Base-by-base conservation (phyloP, 805 yeast species). In the Nakazawaea peltata region DNA sequence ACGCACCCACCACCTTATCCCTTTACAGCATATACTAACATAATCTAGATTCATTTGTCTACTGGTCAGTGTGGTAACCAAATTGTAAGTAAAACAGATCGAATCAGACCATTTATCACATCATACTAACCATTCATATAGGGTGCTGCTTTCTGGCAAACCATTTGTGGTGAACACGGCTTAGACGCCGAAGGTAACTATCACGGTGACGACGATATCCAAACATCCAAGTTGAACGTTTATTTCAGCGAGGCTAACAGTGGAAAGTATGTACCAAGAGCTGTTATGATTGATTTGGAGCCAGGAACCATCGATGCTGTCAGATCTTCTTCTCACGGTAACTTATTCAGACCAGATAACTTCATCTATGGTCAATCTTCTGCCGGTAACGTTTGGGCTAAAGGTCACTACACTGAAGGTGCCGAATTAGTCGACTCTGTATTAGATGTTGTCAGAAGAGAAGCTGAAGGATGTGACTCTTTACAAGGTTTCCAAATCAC, bases 21-120 rank as follows among this genome's bases (percentile, higher is more conserved):
- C 11, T 17, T 11, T 15, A 28, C 7, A 11, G 6, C 5, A 16
- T 15, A 21, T 15, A 14, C 28, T 22, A 4, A 11, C 30, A 10
- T n/a, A 11, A 13, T 27, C n/a, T 60, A 80, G 92, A 85, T 88
- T 62, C 97, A 88, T 65, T 74, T 88, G 62, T 88, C 97, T 41
- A 81, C 95, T 40, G 97, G 97, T 63, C 97, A 88, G 70, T 87
- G 97, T 77, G 96, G 97, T 77, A 88, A 88, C 75, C 97, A 88
- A 68, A 86, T 88, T 49, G 85, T 74, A 66, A 51, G 80, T 72
- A 18, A 4, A 26, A 10, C 7, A 21, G 10, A 21, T 21, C 23
- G 23, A 10, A 18, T 22, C 10, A 4, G 27, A 18, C 14, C 30
- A 34, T 23, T 4, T 23, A 13, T 26, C 4, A 25, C 11, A 26